These are phyloP conservation scores for Eucalyptus tenuipes DNA, from an alignment of 345 rosid genomes.

Conservation along the genomic window DNA sequence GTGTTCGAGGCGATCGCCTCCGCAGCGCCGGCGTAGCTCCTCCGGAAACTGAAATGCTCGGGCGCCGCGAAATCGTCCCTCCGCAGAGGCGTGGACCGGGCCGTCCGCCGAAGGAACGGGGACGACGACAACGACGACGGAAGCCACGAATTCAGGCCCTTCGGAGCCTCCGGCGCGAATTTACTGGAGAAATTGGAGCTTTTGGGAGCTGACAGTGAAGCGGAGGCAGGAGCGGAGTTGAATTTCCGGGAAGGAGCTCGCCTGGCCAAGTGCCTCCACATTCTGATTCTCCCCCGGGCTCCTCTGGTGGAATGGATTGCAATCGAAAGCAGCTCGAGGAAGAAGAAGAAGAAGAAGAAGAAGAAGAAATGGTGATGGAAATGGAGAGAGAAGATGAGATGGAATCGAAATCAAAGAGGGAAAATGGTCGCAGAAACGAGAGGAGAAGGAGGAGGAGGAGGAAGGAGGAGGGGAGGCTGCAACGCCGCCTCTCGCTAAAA, in stretches of 20 bases:
- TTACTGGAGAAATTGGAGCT: background rate
- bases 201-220: background rate
- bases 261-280: constrained; percentile 68
- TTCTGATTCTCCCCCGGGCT: background rate
- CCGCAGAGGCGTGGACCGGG: background rate
- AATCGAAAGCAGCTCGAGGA: background rate
- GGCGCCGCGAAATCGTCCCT: background rate
- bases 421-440: background rate
- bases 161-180: background rate
- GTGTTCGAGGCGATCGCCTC: constrained; percentile 17
- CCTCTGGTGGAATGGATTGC: background rate
- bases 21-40: constrained; percentile 44
- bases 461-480: background rate
- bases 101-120: background rate
- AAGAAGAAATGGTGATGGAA: background rate
- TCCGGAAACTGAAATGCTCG: background rate
- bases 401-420: background rate
- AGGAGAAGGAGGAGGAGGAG: background rate
- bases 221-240: background rate
- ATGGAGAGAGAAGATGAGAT: background rate
- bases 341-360: no score
- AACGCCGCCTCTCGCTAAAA: background rate
- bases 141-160: background rate
- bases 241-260: constrained; percentile 31
- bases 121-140: background rate